These are phyloP conservation scores for Tolypocladium album DNA, from an alignment of 2,329 filamentous ascomycete genomes.

Conservation along the genomic window DNA sequence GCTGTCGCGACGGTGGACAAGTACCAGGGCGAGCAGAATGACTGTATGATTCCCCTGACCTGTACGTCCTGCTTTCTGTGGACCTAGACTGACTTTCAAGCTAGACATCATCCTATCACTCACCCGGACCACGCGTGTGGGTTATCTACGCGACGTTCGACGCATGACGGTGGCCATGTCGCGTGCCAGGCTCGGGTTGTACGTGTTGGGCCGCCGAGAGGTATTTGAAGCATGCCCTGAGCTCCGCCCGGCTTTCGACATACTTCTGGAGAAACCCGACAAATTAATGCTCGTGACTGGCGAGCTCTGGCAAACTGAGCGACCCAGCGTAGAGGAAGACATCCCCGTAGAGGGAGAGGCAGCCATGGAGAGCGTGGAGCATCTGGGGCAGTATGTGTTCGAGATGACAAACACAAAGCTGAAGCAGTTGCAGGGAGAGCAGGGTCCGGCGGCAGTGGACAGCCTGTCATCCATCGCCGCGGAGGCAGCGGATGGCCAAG, in stretches of 20 bases:
- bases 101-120: conserved; percentile 87
- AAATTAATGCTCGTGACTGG: conserved; percentile 73
- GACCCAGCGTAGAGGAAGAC: conserved; percentile 33
- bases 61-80: conserved; percentile 6
- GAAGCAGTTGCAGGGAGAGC: conserved; percentile 34
- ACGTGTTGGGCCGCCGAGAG: conserved; percentile 77
- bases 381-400: conserved; percentile 90
- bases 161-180: conserved; percentile 91
- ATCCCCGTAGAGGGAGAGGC: conserved; percentile 42
- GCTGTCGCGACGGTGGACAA: conserved; percentile 94
- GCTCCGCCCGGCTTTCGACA: conserved; percentile 74
- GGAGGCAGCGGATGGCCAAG: conserved; percentile 16
- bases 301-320: conserved; percentile 69
- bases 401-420: conserved; percentile 73
- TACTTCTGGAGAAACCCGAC: conserved; percentile 66
- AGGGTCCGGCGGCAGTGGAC: conserved; percentile 9
- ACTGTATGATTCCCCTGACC: conserved; percentile 54
- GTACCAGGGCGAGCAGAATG: conserved; percentile 98
- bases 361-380: conserved; percentile 83
- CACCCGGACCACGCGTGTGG: conserved; percentile 76
- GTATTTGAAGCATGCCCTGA: conserved; percentile 88
- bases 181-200: conserved; percentile 81
- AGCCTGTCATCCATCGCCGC: conserved; percentile 13
- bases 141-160: conserved; percentile 87
- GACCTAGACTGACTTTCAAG: conserved; percentile 12